Evolutionary conservation across 345 rosid genomes (phyloP).

Genomic region (Gossypium raimondii): DNA sequence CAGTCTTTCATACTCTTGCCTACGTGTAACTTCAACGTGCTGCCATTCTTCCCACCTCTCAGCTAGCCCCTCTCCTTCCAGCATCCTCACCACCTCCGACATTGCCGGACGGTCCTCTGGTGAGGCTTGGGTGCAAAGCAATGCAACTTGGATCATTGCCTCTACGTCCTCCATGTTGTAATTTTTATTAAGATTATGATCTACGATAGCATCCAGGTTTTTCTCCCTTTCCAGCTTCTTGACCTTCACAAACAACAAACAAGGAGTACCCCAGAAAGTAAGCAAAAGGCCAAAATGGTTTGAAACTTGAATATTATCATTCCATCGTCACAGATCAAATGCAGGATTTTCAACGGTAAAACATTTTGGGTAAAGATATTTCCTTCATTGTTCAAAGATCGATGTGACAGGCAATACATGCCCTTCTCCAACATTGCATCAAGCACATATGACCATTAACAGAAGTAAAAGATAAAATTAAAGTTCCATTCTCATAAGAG

Average conservation of each 20-base stretch:
- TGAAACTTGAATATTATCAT: not conserved
- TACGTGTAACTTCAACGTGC: slow-evolving; percentile 68
- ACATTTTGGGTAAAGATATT: not conserved
- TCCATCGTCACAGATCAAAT: not conserved
- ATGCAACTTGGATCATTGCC: slow-evolving; percentile 87
- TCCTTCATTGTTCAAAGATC: not conserved
- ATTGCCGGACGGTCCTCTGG: slow-evolving; percentile 87
- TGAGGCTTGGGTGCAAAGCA: slow-evolving; percentile 80
- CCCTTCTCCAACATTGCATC: not conserved
- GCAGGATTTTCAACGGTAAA: not conserved
- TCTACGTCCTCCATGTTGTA: slow-evolving; percentile 68
- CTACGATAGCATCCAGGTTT: slow-evolving; percentile 75
- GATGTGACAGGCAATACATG: not conserved
- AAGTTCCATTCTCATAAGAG: not conserved
- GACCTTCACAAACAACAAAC: slow-evolving; percentile 48
- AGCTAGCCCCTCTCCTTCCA: slow-evolving; percentile 94
- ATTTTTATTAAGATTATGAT: slow-evolving; percentile 49
- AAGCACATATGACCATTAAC: not conserved
- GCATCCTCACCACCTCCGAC: slow-evolving; percentile 94
- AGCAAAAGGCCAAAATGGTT: not conserved
- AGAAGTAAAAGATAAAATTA: not conserved
- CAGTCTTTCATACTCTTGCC: slow-evolving; percentile 74
- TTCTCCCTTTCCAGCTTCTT: slow-evolving; percentile 92
- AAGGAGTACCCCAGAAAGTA: not conserved
- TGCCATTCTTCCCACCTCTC: slow-evolving; percentile 99